These are phyloP conservation scores for Sarocladium kiliense DNA, from an alignment of 2,329 filamentous ascomycete species.

Conservation along the genomic window DNA sequence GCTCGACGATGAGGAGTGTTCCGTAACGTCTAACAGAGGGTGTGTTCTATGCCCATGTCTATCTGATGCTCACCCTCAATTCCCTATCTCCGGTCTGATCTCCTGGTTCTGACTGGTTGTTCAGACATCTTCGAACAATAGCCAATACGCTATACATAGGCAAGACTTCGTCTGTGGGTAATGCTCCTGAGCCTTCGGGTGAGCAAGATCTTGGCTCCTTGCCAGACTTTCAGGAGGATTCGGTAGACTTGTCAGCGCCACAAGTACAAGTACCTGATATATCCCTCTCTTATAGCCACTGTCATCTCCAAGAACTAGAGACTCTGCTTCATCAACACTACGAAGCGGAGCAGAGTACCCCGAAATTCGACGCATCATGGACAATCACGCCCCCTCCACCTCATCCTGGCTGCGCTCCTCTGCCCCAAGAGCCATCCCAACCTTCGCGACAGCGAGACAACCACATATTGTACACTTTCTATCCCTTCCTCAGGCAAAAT, in stretches of 20 bases:
- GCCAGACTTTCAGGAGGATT: neutral
- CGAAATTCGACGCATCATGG: neutral
- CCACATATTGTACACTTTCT: neutral
- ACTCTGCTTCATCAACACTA: neutral
- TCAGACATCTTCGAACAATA: neutral
- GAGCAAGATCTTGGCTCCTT: neutral
- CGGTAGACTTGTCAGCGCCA: neutral
- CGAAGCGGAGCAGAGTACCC: neutral
- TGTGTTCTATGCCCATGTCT: neutral
- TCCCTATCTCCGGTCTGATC: neutral
- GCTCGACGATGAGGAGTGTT: constrained; percentile 4
- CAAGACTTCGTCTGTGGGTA: neutral
- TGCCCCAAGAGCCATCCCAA: neutral
- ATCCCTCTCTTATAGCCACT: neutral
- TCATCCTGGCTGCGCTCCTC: neutral
- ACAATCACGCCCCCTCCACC: neutral
- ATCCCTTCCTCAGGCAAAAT: neutral
- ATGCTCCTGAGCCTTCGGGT: neutral
- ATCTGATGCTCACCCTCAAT: neutral
- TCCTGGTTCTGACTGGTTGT: neutral
- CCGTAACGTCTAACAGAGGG: neutral
- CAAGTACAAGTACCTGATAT: no score
- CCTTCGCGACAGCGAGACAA: neutral
- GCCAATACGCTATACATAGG: neutral
- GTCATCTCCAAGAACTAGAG: neutral